Percentiles rank a stretch among this genome's conserved stretches.
phyloP scores from a whole-genome alignment of 768 basidiomycete genomes.

The Lactarius sanguifluus region DNA sequence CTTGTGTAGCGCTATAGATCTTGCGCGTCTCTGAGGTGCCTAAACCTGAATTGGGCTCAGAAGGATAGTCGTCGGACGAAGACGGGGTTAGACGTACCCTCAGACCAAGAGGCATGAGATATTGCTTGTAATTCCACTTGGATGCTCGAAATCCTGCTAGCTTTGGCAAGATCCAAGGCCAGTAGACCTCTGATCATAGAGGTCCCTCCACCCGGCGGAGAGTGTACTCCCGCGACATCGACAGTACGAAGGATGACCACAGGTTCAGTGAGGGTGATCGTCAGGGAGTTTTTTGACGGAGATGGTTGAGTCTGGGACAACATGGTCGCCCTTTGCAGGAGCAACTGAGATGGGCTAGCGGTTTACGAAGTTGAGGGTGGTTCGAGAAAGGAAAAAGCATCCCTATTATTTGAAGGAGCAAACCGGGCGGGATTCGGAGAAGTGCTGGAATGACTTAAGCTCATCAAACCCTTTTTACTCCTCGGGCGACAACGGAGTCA shows the following conservation, averaged over 20 bases:
- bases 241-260: constrained; percentile 53
- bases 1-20: constrained; percentile 66
- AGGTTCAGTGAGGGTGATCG: constrained; percentile 55
- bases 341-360: background rate
- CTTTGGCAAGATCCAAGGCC: constrained; percentile 64
- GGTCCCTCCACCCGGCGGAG: constrained; percentile 32
- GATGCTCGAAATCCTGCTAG: constrained; percentile 84
- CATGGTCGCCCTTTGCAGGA: constrained; percentile 1
- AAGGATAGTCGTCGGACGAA: constrained; percentile 16
- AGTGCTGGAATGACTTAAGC: background rate
- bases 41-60: constrained; percentile 56
- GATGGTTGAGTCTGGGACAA: constrained; percentile 30
- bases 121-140: constrained; percentile 76
- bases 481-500: background rate
- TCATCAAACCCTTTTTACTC: background rate
- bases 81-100: constrained; percentile 54
- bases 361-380: background rate
- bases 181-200: constrained; percentile 65
- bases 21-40: constrained; percentile 77
- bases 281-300: constrained; percentile 39
- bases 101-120: constrained; percentile 74
- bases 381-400: background rate
- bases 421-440: constrained; percentile 3
- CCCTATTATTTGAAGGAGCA: background rate
- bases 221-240: constrained; percentile 37